A percentile compares a stretch with the other conserved stretches of the same genome.
Evolutionary conservation across 2,329 filamentous ascomycete genomes (phyloP).

Genomic region (Volutella citrinella): DNA sequence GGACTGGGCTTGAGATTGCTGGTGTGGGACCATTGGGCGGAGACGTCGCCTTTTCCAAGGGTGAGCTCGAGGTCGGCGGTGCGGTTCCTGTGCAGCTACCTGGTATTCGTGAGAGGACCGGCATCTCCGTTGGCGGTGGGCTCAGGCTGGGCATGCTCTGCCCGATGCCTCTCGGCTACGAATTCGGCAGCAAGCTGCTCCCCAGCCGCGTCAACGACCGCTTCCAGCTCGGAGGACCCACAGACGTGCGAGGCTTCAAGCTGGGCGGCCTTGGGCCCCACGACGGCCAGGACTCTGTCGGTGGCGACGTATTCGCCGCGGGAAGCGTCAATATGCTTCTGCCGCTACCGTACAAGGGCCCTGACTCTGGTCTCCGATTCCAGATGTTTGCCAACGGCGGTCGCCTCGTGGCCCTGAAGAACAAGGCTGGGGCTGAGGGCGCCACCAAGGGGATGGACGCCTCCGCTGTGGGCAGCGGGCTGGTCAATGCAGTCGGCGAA

Average conservation of each 20-base stretch:
- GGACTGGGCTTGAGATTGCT: constrained; percentile 78
- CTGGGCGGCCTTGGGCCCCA: constrained; percentile 85
- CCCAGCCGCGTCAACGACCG: constrained; percentile 88
- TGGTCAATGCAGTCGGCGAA: constrained; percentile 64
- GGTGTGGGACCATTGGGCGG: constrained; percentile 80
- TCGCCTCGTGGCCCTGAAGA: constrained; percentile 73
- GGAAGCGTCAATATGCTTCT: constrained; percentile 82
- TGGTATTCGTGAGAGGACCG: constrained; percentile 64
- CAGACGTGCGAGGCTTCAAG: constrained; percentile 91
- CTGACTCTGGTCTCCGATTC: constrained; percentile 79
- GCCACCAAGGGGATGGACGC: constrained; percentile 33
- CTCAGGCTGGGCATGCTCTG: constrained; percentile 80
- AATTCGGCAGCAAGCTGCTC: constrained; percentile 47
- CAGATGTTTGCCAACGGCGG: constrained; percentile 93
- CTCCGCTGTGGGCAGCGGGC: constrained; percentile 47
- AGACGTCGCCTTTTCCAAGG: constrained; percentile 91
- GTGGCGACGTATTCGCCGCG: constrained; percentile 89
- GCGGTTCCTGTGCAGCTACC: constrained; percentile 73
- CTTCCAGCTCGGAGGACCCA: constrained; percentile 91
- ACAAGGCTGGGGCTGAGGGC: constrained; percentile 42
- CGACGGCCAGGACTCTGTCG: constrained; percentile 81
- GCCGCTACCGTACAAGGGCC: constrained; percentile 77
- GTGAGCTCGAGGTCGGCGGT: constrained; percentile 78
- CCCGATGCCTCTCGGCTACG: constrained; percentile 67
- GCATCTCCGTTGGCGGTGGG: constrained; percentile 79